Evolutionary conservation across 2,329 filamentous ascomycete species (phyloP), one percentile per base, ranked within the genome.

Genomic region (Raffaelea deltoideospora): DNA sequence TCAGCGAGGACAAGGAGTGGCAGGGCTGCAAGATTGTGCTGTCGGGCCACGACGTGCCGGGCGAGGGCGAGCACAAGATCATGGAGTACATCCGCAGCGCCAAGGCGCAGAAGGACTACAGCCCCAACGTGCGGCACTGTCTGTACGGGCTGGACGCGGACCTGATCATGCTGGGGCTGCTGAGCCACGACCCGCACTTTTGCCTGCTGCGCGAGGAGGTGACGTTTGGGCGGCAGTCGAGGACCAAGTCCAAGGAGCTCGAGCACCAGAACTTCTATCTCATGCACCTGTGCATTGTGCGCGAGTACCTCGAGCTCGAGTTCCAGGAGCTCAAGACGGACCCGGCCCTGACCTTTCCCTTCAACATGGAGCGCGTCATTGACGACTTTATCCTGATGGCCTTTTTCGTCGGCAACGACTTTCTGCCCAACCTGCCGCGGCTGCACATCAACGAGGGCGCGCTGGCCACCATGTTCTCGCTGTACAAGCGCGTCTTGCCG

Each of bases 311-410:
- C 49, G 90, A 95, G 57, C 64, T 96, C 54, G 90, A 98, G 54
- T 98, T 98, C 53, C 87, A 95, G 57, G 87, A 95, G 45, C 63
- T 98, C 47, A 77, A 90, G 56, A 62, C 78, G 50, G 71, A 79
- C 18, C 80, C 77, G 15, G 63, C 65, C 48, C 65, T 94, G 47
- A 67, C 64, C 29, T 87, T 95, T 49, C 65, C 74, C 34, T 98
- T 92, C 53, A 82, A 98, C 53, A 79, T 98, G 69, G 90, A 98
- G 64, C 76, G 81, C 45, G 76, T 98, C 52, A 96, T 98, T 61
- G 90, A 98, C 55, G 90, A 98, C 65, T 98, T 98, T 58, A 96
- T 98, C 54, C 72, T 98, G 42, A 95, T 98, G 86, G 88, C 87
- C 33, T 98, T 98, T 64, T 98, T 98, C 57, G 85, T 98, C 50